Evolutionary conservation across 768 basidiomycete species (phyloP).

Genomic region (Mycena filopes): DNA sequence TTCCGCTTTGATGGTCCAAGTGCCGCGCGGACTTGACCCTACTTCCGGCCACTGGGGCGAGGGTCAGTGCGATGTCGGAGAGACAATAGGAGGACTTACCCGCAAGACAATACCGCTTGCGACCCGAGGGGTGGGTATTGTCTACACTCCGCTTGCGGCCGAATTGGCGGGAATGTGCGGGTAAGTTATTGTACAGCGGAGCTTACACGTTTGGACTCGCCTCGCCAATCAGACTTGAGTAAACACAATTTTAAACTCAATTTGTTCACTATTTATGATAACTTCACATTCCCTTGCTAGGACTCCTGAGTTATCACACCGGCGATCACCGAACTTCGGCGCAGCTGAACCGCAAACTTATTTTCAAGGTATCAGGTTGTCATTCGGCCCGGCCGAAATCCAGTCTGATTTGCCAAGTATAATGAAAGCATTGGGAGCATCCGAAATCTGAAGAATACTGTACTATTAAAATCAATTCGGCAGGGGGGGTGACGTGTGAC

Average conservation of each 20-base stretch:
- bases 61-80: slow-evolving; percentile 2
- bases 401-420: too few species aligned
- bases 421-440: too few species aligned
- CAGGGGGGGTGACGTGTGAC: too few species aligned
- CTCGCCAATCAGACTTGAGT: slow-evolving; percentile 13
- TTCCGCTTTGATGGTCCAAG: not conserved
- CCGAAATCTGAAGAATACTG: too few species aligned
- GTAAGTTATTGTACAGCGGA: not conserved
- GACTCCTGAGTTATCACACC: too few species aligned
- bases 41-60: not conserved
- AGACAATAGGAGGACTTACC: slow-evolving; percentile 3
- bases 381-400: too few species aligned
- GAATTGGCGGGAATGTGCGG: not conserved
- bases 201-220: not conserved
- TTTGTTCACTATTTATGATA: too few species aligned
- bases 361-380: too few species aligned
- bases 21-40: not conserved
- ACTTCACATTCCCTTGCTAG: too few species aligned
- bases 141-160: slow-evolving; percentile 6
- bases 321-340: too few species aligned
- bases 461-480: too few species aligned
- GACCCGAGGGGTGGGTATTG: slow-evolving; percentile 3
- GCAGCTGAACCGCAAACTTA: too few species aligned
- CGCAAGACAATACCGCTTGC: not conserved
- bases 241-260: slow-evolving; percentile 5